Conservation (phyloP, 1,284 basidiomycete genomes). For the Microbotryomycetes sp. region DNA sequence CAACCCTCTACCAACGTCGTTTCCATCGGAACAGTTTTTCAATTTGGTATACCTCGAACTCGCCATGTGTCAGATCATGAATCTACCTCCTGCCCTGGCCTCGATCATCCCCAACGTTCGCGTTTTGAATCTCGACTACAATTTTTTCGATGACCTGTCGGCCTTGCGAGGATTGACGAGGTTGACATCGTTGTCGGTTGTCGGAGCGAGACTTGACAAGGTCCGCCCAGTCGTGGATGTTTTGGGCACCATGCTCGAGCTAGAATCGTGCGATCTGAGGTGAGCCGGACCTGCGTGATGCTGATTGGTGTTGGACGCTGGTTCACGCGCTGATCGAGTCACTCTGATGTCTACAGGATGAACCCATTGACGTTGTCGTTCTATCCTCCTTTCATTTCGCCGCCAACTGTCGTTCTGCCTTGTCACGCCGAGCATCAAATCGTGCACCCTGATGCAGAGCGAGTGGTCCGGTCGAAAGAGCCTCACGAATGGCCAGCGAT, state of each 20-base stretch:
- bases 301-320: background rate
- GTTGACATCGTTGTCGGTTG: conserved; percentile 72
- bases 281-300: conserved; percentile 39
- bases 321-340: background rate
- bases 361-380: conserved; percentile 91
- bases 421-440: conserved; percentile 24
- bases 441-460: conserved; percentile 15
- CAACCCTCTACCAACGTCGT: conserved; percentile 48
- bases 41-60: conserved; percentile 88
- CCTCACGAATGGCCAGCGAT: conserved; percentile 42
- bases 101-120: conserved; percentile 75
- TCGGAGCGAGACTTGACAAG: conserved; percentile 70
- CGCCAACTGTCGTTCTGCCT: conserved; percentile 13
- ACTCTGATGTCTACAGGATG: conserved; percentile 55
- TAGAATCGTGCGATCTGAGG: conserved; percentile 86
- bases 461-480: background rate
- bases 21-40: conserved; percentile 63
- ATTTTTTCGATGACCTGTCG: conserved; percentile 69
- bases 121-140: conserved; percentile 90
- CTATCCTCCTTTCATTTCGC: conserved; percentile 76
- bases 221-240: conserved; percentile 64
- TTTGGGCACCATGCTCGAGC: conserved; percentile 61
- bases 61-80: conserved; percentile 76
- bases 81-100: conserved; percentile 63
- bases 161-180: conserved; percentile 64